A percentile compares a stretch with the other conserved stretches of the same genome.
phyloP scores from a whole-genome alignment of 345 rosid genomes.

The Arabis hirsuta region DNA sequence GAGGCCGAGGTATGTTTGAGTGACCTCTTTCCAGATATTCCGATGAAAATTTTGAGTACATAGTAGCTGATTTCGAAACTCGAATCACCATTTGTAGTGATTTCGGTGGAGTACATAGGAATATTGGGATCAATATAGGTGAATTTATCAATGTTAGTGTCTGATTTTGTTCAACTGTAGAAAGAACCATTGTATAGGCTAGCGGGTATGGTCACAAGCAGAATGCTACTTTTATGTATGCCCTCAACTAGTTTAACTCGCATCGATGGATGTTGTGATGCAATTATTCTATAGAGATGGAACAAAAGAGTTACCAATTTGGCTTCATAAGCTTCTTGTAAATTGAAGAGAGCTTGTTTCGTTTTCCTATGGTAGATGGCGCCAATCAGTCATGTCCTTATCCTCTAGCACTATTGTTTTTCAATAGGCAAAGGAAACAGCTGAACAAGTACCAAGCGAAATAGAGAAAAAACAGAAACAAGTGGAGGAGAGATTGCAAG shows the following conservation, averaged over 20 bases:
- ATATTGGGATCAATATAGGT: slow-evolving; percentile 19
- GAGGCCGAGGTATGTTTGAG: slow-evolving; percentile 44
- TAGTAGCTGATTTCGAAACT: no score
- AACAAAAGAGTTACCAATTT: slow-evolving; percentile 1
- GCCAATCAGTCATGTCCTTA: background rate
- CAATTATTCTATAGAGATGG: background rate
- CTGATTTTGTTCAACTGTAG: background rate
- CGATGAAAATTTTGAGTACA: background rate
- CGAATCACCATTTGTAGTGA: no score
- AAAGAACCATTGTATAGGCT: background rate
- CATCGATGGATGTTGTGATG: slow-evolving; percentile 11
- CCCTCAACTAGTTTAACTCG: slow-evolving; percentile 8
- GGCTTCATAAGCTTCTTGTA: background rate
- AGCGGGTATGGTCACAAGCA: background rate
- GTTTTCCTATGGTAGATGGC: background rate
- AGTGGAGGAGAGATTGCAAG: slow-evolving; percentile 70
- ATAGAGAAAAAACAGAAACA: slow-evolving; percentile 65
- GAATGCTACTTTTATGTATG: slow-evolving; percentile 10
- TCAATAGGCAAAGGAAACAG: slow-evolving; percentile 46
- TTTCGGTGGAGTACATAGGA: no score
- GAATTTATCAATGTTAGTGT: background rate
- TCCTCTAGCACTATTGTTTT: background rate
- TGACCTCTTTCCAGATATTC: background rate
- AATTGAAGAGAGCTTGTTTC: slow-evolving; percentile 1
- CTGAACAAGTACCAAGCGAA: slow-evolving; percentile 44